Evolutionary conservation across 2,329 filamentous ascomycete species (phyloP).

Genomic region (Trichoderma asperellum): DNA sequence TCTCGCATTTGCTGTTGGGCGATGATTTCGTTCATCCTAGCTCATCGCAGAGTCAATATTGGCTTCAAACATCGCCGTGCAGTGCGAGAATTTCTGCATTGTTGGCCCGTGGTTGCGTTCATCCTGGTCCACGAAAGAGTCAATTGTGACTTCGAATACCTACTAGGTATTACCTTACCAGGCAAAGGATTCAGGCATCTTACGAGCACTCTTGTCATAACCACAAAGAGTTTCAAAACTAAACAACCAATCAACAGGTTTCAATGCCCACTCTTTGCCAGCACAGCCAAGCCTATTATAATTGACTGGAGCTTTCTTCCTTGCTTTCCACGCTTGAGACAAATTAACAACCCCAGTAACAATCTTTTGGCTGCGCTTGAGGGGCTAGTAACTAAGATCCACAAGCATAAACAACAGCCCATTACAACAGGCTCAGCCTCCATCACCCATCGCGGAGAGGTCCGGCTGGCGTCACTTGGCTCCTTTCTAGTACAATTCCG

Average conservation of each 20-base stretch:
- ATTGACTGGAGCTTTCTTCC: not conserved
- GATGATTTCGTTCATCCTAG: constrained; percentile 6
- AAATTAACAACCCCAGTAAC: not conserved
- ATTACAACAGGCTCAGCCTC: constrained; percentile 8
- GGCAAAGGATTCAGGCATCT: constrained; percentile 11
- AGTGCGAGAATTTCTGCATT: not conserved
- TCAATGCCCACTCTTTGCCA: not conserved
- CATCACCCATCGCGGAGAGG: not conserved
- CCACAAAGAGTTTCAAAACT: not conserved
- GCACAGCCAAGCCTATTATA: constrained; percentile 8
- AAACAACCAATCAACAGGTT: not conserved
- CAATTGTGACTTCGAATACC: not conserved
- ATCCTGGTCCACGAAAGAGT: constrained; percentile 14
- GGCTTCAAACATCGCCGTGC: not conserved
- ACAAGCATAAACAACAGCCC: constrained; percentile 18
- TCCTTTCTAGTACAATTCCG: constrained; percentile 3
- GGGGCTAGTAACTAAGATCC: constrained; percentile 2
- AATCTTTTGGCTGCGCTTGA: constrained; percentile 1
- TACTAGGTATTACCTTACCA: not conserved
- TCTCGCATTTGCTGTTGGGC: not conserved
- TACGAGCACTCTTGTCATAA: constrained; percentile 1
- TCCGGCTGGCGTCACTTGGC: constrained; percentile 2
- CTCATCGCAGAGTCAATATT: constrained; percentile 10
- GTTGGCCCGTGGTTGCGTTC: not conserved
- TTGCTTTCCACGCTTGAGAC: constrained; percentile 9